Evolutionary conservation across 768 basidiomycete species (phyloP), one percentile per base, ranked within the genome.

Genomic region (Porphyrellus cyaneotinctus): DNA sequence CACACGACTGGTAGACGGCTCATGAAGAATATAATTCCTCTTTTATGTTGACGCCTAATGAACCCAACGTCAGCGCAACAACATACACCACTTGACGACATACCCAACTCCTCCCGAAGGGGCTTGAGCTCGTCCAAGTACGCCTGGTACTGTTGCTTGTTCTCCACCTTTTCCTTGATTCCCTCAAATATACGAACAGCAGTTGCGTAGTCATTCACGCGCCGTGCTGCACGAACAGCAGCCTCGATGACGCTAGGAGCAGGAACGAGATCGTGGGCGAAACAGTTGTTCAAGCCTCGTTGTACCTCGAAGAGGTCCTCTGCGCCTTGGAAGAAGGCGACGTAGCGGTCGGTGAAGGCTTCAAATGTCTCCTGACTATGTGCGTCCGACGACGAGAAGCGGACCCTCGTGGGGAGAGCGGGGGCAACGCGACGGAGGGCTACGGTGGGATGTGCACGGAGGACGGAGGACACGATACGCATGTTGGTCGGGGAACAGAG

Each of bases 251-350:
- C 91, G 49, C 77, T 69, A 24, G 91, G 81, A 2, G 90, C 82
- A 6, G 93, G 93, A 14, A 97, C 94, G 58, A 97, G 83, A 72
- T 99, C 97, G 72, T 98, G 95, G 3, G 97, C 91, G 70, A 99
- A 99, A 77, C 95, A 97, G 81, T 99, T 99, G 80, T 99, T 98
- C 64, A 99, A 78, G 35, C 97, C 97, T 46, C 97, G 91, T 75
- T 99, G 95, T 58, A 99, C 88, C 78, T 99, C 97, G 68, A 99
- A 99, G 52, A 97, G 81, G 75, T 99, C 97, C 67, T 93, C 85
- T 44, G 92, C 93, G 51, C 83, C 79, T 67, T 89, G 74, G 81
- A 99, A 99, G 75, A 99, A 99, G 59, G 78, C 78, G 66, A 93
- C 86, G 74, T 97, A 97, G 68, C 95, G 91, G 56, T 85, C 81